phyloP scores from a whole-genome alignment of 441 rosid genomes.

The Manihot esculenta region DNA sequence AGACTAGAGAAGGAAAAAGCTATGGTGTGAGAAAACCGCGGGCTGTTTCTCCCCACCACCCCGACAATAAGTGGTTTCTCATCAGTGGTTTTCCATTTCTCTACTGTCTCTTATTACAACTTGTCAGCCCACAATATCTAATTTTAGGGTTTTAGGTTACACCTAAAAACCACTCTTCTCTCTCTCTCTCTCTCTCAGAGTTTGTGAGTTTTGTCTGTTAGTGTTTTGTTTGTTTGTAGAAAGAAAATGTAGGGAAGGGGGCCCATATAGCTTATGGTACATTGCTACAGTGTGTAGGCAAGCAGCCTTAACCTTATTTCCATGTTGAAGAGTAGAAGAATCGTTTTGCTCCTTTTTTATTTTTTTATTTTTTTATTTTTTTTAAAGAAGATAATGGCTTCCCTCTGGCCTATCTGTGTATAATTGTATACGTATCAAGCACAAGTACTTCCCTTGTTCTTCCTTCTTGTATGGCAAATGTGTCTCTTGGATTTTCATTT shows the following conservation, averaged over 20 bases:
- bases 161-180: constrained; percentile 13
- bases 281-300: neutral
- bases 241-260: constrained; percentile 3
- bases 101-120: constrained; percentile 7
- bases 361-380: constrained; percentile 6
- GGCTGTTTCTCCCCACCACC: constrained; percentile 52
- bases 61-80: constrained; percentile 51
- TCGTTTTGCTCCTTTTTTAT: no score
- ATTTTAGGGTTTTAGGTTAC: constrained; percentile 20
- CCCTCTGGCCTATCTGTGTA: no score
- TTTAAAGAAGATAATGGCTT: no score
- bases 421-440: neutral
- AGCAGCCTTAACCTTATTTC: no score
- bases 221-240: constrained; percentile 27
- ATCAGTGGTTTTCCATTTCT: constrained; percentile 9
- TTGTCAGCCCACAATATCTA: constrained; percentile 38
- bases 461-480: no score
- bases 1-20: neutral
- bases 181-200: no score
- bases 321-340: no score
- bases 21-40: constrained; percentile 46
- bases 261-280: constrained; percentile 14
- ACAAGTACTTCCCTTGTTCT: neutral
- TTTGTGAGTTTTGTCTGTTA: constrained; percentile 23
- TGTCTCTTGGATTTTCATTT: no score